Conservation (phyloP, 192 early-diverging fungal species). For the Linnemannia zychae region DNA sequence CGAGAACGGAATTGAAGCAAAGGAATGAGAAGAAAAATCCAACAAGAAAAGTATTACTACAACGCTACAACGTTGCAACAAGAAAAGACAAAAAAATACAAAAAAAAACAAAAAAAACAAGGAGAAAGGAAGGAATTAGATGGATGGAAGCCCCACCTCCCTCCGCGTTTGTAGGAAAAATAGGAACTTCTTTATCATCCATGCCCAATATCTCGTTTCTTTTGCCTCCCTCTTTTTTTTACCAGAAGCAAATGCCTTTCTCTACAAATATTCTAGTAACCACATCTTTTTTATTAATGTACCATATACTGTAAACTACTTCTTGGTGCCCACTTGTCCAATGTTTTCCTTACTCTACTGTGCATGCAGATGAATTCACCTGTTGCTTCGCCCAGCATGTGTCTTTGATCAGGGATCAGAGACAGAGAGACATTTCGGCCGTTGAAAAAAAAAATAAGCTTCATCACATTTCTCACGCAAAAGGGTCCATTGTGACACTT, state of each 20-base stretch:
- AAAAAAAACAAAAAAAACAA: background rate
- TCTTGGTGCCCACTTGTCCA: background rate
- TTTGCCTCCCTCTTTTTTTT: too few relatives aligned
- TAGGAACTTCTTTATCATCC: background rate
- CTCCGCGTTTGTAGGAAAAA: background rate
- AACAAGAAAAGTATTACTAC: background rate
- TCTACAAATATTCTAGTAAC: background rate
- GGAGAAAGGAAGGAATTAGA: background rate
- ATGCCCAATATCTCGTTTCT: background rate
- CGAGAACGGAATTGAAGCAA: background rate
- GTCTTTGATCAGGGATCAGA: background rate
- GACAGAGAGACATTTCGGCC: background rate
- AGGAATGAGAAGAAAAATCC: background rate
- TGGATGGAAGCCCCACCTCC: background rate
- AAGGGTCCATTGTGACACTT: background rate
- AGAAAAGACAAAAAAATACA: background rate
- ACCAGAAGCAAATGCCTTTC: background rate
- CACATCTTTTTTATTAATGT: background rate
- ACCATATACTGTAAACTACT: constrained; percentile 3
- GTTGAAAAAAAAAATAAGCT: background rate
- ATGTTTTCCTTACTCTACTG: too few relatives aligned
- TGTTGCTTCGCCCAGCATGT: background rate
- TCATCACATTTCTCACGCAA: background rate
- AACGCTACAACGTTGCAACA: too few relatives aligned
- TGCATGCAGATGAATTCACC: too few relatives aligned